These are phyloP conservation scores for Fomitopsis pulvina DNA, from an alignment of 768 basidiomycete species.

Conservation along the genomic window DNA sequence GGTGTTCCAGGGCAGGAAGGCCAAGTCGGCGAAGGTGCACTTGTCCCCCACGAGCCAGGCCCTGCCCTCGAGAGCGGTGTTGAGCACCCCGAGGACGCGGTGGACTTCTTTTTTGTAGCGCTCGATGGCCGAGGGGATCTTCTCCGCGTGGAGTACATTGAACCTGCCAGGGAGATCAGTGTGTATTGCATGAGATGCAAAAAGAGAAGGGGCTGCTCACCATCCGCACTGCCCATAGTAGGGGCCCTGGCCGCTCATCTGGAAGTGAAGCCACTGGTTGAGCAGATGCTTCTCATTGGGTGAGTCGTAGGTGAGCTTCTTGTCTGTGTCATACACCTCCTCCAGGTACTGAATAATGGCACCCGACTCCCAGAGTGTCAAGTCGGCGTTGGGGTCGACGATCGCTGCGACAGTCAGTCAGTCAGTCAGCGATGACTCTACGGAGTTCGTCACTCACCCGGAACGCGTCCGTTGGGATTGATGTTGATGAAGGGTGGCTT, in stretches of 20 bases:
- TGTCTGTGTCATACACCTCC: conserved; percentile 32
- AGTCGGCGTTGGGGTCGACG: conserved; percentile 20
- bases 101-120: conserved; percentile 9
- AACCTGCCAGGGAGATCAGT: conserved; percentile 1
- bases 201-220: neutral
- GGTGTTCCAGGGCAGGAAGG: conserved; percentile 9
- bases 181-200: neutral
- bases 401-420: no score
- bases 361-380: conserved; percentile 23
- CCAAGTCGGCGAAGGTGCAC: conserved; percentile 8
- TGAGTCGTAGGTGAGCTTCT: conserved; percentile 17
- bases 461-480: conserved; percentile 26
- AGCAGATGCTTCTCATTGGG: neutral
- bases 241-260: conserved; percentile 12
- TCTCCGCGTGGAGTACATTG: neutral
- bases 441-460: no score
- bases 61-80: conserved; percentile 1
- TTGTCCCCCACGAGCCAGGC: conserved; percentile 9
- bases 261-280: conserved; percentile 35
- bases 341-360: conserved; percentile 33
- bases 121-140: conserved; percentile 9
- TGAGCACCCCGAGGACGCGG: conserved; percentile 8
- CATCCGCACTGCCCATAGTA: no score
- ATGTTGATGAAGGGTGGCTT: conserved; percentile 9
- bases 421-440: no score